These are phyloP conservation scores for Hysterium pulicare DNA, from an alignment of 2,329 filamentous ascomycete genomes.

Conservation along the genomic window DNA sequence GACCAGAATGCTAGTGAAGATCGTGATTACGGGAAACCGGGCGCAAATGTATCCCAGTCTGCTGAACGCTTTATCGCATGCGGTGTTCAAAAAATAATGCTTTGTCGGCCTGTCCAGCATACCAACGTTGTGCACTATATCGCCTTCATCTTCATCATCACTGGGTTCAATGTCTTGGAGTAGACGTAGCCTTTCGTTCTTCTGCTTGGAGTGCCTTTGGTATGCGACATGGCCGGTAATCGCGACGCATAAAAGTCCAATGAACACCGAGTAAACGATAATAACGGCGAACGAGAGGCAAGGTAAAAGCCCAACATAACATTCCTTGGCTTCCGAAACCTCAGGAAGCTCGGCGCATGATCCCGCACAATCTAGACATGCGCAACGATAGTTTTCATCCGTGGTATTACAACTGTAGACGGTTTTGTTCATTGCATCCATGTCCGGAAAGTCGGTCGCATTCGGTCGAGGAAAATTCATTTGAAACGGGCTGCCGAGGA, in stretches of 20 bases:
- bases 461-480: conserved; percentile 78
- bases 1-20: conserved; percentile 68
- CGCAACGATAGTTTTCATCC: conserved; percentile 81
- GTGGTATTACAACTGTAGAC: conserved; percentile 88
- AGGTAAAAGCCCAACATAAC: conserved; percentile 81
- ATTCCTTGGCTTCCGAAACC: conserved; percentile 66
- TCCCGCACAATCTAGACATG: conserved; percentile 86
- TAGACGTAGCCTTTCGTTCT: conserved; percentile 78
- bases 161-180: conserved; percentile 80
- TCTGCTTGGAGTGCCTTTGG: conserved; percentile 67
- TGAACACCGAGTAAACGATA: conserved; percentile 73
- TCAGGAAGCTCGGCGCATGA: conserved; percentile 80
- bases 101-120: conserved; percentile 75
- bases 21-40: conserved; percentile 79
- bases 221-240: conserved; percentile 74
- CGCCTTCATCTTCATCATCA: conserved; percentile 92
- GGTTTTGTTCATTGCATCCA: conserved; percentile 67
- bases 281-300: conserved; percentile 93
- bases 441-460: conserved; percentile 61
- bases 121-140: conserved; percentile 71
- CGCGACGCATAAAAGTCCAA: conserved; percentile 64
- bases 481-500: conserved; percentile 91
- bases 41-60: conserved; percentile 77
- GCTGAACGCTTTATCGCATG: conserved; percentile 77
- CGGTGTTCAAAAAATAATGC: conserved; percentile 79